Conservation (phyloP, 345 rosid genomes). For the Punica granatum region DNA sequence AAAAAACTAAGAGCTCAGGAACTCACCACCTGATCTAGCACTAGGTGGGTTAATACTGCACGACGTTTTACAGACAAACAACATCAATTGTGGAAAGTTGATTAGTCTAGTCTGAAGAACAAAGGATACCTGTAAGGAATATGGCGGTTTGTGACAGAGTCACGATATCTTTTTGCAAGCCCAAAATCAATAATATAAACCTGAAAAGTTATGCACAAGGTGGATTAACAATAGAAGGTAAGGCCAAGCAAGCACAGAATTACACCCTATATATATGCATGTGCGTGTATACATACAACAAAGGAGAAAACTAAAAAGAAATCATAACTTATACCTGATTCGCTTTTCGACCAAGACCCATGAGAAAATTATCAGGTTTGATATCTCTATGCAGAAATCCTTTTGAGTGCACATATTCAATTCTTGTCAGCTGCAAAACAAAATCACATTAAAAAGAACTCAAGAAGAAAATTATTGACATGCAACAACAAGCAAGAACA, state of each 20-base stretch:
- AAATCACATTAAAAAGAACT: neutral
- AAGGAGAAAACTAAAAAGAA: neutral
- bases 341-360: slow-evolving; percentile 76
- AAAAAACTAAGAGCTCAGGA: neutral
- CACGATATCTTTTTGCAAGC: slow-evolving; percentile 74
- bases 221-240: neutral
- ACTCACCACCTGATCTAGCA: neutral
- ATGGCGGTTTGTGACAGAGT: slow-evolving; percentile 46
- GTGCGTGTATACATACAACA: neutral
- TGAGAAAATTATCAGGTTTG: slow-evolving; percentile 74
- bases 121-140: slow-evolving; percentile 53
- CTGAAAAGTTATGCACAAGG: slow-evolving; percentile 19
- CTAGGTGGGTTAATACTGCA: neutral
- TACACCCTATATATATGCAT: neutral
- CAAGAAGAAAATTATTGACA: neutral
- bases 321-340: slow-evolving; percentile 40
- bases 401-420: slow-evolving; percentile 57
- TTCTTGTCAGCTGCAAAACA: slow-evolving; percentile 41
- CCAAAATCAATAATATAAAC: slow-evolving; percentile 75
- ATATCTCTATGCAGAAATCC: slow-evolving; percentile 72
- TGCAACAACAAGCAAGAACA: neutral
- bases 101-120: neutral
- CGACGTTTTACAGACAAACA: neutral
- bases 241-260: neutral
- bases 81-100: neutral